Evolutionary conservation across 2,329 filamentous ascomycete species (phyloP), one percentile per base, ranked within the genome.

Genomic region (Aspergillus viridinutans): DNA sequence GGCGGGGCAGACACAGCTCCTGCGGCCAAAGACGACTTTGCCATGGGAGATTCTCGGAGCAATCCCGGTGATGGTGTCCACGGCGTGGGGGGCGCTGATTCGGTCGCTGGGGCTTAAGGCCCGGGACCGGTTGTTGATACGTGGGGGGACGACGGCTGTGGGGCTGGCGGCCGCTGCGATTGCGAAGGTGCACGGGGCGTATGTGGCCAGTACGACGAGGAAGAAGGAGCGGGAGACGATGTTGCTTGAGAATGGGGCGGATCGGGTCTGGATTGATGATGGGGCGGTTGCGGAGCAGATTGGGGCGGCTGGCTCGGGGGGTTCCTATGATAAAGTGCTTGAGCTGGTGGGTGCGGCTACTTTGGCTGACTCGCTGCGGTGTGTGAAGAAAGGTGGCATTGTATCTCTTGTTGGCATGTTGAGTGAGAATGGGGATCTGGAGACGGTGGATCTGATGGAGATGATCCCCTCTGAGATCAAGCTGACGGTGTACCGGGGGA

Each of bases 41-140:
- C 62, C 66, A 0, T 80, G 79, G 78, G 69, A 74, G 28, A 65
- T 72, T 2, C 59, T 82, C 1, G 80, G 77, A 4, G 78, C 79
- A 1, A 66, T 80, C 53, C 79, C 78, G 2, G 79, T 81, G 65
- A 81, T 82, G 79, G 57, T 82, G 57, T 78, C 81, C 67, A 81
- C 79, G 2, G 75, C 79, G 1, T 81, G 74, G 64, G 79, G 79
- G 0, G 70, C 71, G 6, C 57, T 82, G 40, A 73, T 75, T n/a
- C 69, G 65, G 49, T 65, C 69, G 3, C 61, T 82, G 49, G 64
- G 69, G 47, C 52, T 81, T 21, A 54, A 71, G 49, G 64, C 69
- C 10, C 74, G 72, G 0, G 78, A 82, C 10, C 72, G 68, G 14
- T 55, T 82, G 52, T 67, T 82, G n/a, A 70, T 82, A n/a, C 69